These are phyloP conservation scores for Amphicarpaea edgeworthii DNA, from an alignment of 306 rosid genomes.

Conservation along the genomic window DNA sequence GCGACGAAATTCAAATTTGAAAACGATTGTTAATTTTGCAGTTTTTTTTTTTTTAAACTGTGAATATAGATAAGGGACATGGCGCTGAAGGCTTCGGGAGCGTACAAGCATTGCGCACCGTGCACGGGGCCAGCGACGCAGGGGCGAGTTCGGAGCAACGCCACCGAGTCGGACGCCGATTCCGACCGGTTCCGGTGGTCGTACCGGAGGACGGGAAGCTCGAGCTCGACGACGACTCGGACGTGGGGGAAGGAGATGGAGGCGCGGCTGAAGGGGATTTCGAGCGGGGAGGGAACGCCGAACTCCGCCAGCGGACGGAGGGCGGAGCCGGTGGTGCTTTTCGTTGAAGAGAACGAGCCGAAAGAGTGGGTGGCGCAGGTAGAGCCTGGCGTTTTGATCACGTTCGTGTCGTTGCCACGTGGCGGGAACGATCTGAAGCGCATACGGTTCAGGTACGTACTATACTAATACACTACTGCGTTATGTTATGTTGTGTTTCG, in stretches of 20 bases:
- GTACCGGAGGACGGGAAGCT: conserved; percentile 79
- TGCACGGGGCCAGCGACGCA: conserved; percentile 71
- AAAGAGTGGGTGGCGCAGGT: conserved; percentile 93
- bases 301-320: conserved; percentile 79
- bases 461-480: too few species aligned
- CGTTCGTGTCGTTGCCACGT: conserved; percentile 80
- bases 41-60: background rate
- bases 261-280: conserved; percentile 88
- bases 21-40: background rate
- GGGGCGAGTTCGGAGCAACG: conserved; percentile 48
- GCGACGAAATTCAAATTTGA: background rate
- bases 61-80: conserved; percentile 76
- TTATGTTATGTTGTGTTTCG: background rate
- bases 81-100: conserved; percentile 95
- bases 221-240: conserved; percentile 75
- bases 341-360: conserved; percentile 81
- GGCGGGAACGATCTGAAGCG: conserved; percentile 90
- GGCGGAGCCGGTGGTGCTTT: conserved; percentile 69
- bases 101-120: conserved; percentile 80
- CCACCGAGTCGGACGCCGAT: conserved; percentile 72
- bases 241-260: conserved; percentile 97
- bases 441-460: conserved; percentile 76
- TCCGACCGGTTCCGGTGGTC: conserved; percentile 84
- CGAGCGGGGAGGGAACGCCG: conserved; percentile 89
- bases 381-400: conserved; percentile 83